phyloP scores from a whole-genome alignment of 2,329 filamentous ascomycete species.

The Colletotrichum australisinense region DNA sequence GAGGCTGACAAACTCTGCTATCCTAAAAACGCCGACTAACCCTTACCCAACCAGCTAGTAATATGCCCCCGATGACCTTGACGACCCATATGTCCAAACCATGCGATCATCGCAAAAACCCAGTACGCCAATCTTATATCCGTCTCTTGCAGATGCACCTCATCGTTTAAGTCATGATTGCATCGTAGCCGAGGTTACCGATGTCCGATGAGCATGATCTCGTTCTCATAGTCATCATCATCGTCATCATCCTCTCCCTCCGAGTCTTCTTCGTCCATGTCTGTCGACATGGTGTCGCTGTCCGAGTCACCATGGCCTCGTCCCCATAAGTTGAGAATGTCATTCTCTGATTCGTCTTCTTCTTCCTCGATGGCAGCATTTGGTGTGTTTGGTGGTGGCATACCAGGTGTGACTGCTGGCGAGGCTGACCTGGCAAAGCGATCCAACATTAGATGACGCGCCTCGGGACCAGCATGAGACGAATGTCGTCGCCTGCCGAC shows the following conservation, averaged over 20 bases:
- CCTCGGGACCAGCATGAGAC: constrained; percentile 48
- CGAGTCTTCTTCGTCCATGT: constrained; percentile 53
- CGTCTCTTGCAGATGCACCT: neutral
- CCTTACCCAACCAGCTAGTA: neutral
- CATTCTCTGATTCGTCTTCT: constrained; percentile 54
- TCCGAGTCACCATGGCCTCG: constrained; percentile 59
- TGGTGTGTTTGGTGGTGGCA: constrained; percentile 31
- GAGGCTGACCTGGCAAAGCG: constrained; percentile 47
- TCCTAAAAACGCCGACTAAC: constrained; percentile 19
- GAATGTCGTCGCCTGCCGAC: constrained; percentile 50
- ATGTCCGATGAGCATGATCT: constrained; percentile 63
- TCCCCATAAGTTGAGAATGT: constrained; percentile 64
- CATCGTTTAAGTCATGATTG: constrained; percentile 4
- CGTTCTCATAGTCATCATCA: constrained; percentile 62
- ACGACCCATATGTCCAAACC: constrained; percentile 30
- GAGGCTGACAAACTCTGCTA: neutral
- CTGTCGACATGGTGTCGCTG: constrained; percentile 48
- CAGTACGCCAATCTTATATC: constrained; percentile 18
- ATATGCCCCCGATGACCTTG: constrained; percentile 17
- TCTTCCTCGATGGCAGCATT: constrained; percentile 48
- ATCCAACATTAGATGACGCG: constrained; percentile 48
- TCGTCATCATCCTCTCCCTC: constrained; percentile 58
- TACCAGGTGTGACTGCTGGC: constrained; percentile 15
- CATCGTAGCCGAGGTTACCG: constrained; percentile 44
- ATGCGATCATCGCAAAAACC: constrained; percentile 1